Base-by-base conservation (phyloP, 2,329 filamentous ascomycete species). In the Byssothecium circinans region DNA sequence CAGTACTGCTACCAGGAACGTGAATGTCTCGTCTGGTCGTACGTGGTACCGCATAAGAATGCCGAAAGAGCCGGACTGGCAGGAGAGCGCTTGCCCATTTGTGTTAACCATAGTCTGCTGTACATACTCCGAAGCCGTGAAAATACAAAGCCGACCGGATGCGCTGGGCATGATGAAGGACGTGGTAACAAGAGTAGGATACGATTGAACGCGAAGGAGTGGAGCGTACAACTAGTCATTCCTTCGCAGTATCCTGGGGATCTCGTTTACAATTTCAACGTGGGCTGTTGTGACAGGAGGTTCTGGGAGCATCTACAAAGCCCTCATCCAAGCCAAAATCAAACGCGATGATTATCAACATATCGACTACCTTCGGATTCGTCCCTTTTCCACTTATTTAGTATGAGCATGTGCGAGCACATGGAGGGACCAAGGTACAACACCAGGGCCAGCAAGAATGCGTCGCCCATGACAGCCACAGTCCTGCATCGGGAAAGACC, bases 361-460 rank as follows among this genome's bases (percentile, higher is more conserved):
- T 83, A 1, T 78, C 76, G 1, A 80, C 75, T 6, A 70, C 79
- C 0, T 70, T 84, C 0, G 81, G 76, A 3, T 83, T 75, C 50
- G 64, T 78, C 0, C 81, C 81, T 0, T 75, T 77, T 81, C 32
- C 80, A 83, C 56, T 82, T 77, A 61, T 83, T 76, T 74, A 77
- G 68, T 20, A 76, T 83, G 74, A 80, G 78, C 36, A 56, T 84
- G 19, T 70, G 80, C 4, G 74, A 75, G 1, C 80, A 83, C 0
- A 58, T 65, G 36, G 61, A 67, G 11, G 11, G 25, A 6, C 6
- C 6, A 11, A 27, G 11, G 25, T 72, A 70, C 0, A 71, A 69
- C 1, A 65, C 83, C 25, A 71, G 67, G 10, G 77, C 83, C 0
- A 70, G 84, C 0, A 80, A 84, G 63, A 78, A 83, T 54, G 79